Percentiles rank a stretch among this genome's conserved stretches.
phyloP scores from a whole-genome alignment of 164 flowering plant species.

The Vitis labrusca region DNA sequence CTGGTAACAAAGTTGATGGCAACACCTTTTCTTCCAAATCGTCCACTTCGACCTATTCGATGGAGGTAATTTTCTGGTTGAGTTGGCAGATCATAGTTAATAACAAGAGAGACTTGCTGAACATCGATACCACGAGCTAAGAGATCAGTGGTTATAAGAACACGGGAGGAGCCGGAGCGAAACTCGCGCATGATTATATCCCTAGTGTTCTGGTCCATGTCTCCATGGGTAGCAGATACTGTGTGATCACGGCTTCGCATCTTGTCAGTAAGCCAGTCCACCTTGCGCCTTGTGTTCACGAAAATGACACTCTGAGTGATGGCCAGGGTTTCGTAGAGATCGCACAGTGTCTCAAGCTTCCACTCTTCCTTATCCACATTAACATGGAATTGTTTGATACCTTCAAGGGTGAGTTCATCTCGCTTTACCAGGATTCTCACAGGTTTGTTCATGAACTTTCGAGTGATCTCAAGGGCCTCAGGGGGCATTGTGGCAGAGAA shows the following conservation, averaged over 20 bases:
- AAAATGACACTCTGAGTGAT: conserved; percentile 91
- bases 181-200: conserved; percentile 90
- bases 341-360: conserved; percentile 84
- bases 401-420: conserved; percentile 88
- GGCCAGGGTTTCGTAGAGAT: conserved; percentile 82
- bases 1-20: conserved; percentile 78
- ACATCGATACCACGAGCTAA: conserved; percentile 93
- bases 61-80: conserved; percentile 91
- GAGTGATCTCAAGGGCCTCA: conserved; percentile 80
- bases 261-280: conserved; percentile 92
- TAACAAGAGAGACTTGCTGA: conserved; percentile 87
- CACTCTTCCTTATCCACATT: conserved; percentile 86
- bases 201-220: conserved; percentile 89
- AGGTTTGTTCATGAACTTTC: conserved; percentile 89
- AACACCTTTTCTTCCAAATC: conserved; percentile 89
- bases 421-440: conserved; percentile 82
- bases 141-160: conserved; percentile 83
- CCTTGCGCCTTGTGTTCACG: conserved; percentile 88
- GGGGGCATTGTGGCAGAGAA: conserved; percentile 95
- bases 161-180: conserved; percentile 85
- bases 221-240: conserved; percentile 88
- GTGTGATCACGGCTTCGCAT: conserved; percentile 89
- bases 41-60: conserved; percentile 86
- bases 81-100: conserved; percentile 81
- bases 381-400: conserved; percentile 85